phyloP scores from a whole-genome alignment of 306 rosid genomes.

The Trifolium subterraneum region DNA sequence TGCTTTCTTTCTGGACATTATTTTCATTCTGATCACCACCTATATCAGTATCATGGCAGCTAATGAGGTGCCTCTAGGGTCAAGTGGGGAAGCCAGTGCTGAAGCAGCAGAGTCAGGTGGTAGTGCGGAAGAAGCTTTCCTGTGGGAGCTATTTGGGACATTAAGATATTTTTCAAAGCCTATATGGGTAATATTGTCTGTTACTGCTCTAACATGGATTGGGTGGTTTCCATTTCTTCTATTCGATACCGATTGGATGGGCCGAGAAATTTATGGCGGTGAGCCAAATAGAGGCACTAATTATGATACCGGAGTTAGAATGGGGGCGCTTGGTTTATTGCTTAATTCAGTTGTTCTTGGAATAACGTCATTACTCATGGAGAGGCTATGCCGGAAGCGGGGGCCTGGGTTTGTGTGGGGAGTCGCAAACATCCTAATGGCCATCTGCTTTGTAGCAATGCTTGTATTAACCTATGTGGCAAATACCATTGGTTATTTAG shows the following conservation, averaged over 20 bases:
- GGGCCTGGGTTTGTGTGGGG: conserved; percentile 97
- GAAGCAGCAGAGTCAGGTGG: conserved; percentile 61
- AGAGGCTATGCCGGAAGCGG: conserved; percentile 82
- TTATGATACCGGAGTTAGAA: conserved; percentile 82
- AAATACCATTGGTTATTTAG: conserved; percentile 53
- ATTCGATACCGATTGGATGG: conserved; percentile 98
- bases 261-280: conserved; percentile 97
- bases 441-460: conserved; percentile 78
- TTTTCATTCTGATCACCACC: conserved; percentile 71
- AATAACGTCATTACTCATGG: conserved; percentile 85
- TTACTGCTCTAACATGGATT: conserved; percentile 86
- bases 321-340: conserved; percentile 94
- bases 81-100: conserved; percentile 37
- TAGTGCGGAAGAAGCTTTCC: conserved; percentile 78
- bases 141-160: conserved; percentile 92
- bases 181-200: conserved; percentile 77
- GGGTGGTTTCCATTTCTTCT: conserved; percentile 97
- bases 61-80: conserved; percentile 71
- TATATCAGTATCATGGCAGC: conserved; percentile 69
- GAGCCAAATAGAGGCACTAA: conserved; percentile 77
- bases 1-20: conserved; percentile 73
- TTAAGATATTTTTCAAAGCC: conserved; percentile 73
- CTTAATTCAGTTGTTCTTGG: conserved; percentile 92
- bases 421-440: conserved; percentile 79
- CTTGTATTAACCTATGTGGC: conserved; percentile 76